Evolutionary conservation across 2,329 filamentous ascomycete genomes (phyloP).

Genomic region (Drechmeria coniospora): DNA sequence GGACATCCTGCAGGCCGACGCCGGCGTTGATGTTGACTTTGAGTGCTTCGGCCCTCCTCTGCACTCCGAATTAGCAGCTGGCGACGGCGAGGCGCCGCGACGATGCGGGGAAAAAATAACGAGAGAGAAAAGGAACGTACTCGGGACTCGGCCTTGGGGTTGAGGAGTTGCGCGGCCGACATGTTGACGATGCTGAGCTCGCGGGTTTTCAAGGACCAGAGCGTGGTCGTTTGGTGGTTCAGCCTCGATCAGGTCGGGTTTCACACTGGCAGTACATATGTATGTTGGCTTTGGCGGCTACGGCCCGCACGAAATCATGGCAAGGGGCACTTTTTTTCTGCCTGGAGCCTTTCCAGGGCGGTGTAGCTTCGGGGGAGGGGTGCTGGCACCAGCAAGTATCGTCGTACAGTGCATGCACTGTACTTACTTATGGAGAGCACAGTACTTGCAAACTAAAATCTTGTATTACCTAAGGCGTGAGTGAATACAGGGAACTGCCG

Average conservation of each 20-base stretch:
- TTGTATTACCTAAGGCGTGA: no score
- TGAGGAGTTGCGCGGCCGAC: conserved; percentile 96
- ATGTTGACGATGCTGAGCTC: conserved; percentile 31
- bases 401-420: no score
- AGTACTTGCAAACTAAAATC: no score
- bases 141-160: conserved; percentile 96
- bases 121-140: conserved; percentile 45
- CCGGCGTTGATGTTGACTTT: conserved; percentile 94
- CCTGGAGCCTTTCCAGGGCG: conserved; percentile 14
- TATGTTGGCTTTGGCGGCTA: conserved; percentile 12
- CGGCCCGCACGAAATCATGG: conserved; percentile 13
- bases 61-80: conserved; percentile 12
- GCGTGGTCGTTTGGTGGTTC: conserved; percentile 3
- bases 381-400: neutral
- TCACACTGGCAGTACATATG: conserved; percentile 13
- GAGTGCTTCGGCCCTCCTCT: conserved; percentile 94
- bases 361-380: conserved; percentile 10
- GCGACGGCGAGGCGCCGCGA: conserved; percentile 5
- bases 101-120: no score
- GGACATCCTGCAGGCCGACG: conserved; percentile 82
- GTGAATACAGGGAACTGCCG: no score
- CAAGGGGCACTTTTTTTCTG: conserved; percentile 18
- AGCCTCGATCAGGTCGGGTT: conserved; percentile 4
- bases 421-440: no score
- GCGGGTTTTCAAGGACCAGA: conserved; percentile 6